A percentile compares a stretch with the other conserved stretches of the same genome.
Conservation (phyloP, 129 eudicot genomes). For the Centaurea solstitialis region DNA sequence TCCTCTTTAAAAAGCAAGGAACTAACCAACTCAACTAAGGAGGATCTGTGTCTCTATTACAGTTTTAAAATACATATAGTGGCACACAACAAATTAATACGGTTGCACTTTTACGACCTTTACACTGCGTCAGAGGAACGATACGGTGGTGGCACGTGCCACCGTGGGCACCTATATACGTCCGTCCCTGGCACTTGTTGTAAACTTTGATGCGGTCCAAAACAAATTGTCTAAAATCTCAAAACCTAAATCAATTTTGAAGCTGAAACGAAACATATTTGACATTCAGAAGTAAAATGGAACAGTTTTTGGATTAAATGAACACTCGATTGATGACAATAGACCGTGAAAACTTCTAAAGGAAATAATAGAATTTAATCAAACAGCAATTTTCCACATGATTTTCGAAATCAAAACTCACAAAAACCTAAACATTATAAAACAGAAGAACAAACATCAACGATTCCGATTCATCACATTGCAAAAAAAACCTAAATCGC, state of each 20-base stretch:
- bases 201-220: background rate
- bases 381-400: background rate
- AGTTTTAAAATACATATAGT: no score
- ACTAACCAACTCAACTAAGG: no score
- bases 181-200: no score
- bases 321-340: background rate
- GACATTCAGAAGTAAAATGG: background rate
- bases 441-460: background rate
- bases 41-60: no score
- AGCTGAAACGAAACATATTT: background rate
- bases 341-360: background rate
- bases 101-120: no score
- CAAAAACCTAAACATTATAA: background rate
- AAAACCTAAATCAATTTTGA: background rate
- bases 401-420: background rate
- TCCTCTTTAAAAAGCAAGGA: no score
- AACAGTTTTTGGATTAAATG: background rate
- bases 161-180: no score
- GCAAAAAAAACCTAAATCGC: background rate
- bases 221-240: background rate
- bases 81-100: no score
- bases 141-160: no score
- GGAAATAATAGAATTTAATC: background rate
- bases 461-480: slow-evolving; percentile 7
- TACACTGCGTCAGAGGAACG: no score